Percentiles rank a stretch among this genome's conserved stretches.
Evolutionary conservation across 75 land plant species (phyloP).

Genomic region (Selaginella tamariscina): DNA sequence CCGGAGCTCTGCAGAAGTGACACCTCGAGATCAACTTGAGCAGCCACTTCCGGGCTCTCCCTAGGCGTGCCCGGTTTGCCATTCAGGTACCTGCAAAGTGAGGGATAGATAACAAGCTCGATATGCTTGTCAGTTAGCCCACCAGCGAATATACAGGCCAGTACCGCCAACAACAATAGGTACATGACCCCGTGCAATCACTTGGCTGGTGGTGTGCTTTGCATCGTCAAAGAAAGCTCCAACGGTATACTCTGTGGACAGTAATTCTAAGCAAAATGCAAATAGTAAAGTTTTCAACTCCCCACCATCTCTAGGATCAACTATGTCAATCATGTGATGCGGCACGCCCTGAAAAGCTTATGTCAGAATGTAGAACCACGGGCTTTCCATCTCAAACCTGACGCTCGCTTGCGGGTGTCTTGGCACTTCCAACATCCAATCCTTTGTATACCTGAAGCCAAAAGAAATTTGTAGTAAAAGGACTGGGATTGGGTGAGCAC

Average conservation of each 20-base stretch:
- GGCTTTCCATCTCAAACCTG: slow-evolving; percentile 14
- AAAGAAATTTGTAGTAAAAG: background rate
- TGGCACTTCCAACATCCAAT: slow-evolving; percentile 86
- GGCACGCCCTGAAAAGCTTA: slow-evolving; percentile 16
- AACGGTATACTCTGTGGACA: slow-evolving; percentile 58
- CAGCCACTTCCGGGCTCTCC: slow-evolving; percentile 38
- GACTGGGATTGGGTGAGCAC: slow-evolving; percentile 16
- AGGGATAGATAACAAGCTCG: too few relatives aligned
- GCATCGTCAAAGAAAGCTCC: slow-evolving; percentile 66
- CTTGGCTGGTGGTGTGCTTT: slow-evolving; percentile 46
- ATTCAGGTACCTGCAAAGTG: slow-evolving; percentile 54
- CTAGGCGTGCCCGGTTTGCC: slow-evolving; percentile 78
- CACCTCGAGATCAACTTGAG: slow-evolving; percentile 31
- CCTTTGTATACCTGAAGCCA: slow-evolving; percentile 60
- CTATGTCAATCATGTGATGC: slow-evolving; percentile 56
- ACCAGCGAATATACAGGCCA: slow-evolving; percentile 87
- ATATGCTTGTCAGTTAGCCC: slow-evolving; percentile 4
- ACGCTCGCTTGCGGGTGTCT: slow-evolving; percentile 45
- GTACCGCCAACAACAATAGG: slow-evolving; percentile 90
- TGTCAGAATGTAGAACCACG: background rate
- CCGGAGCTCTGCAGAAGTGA: slow-evolving; percentile 31
- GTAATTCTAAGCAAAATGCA: too few relatives aligned
- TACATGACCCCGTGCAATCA: slow-evolving; percentile 47
- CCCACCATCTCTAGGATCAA: slow-evolving; percentile 51
- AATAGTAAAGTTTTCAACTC: background rate